Evolutionary conservation across 805 yeast genomes (phyloP).

Genomic region (Barnettozyma salicaria): DNA sequence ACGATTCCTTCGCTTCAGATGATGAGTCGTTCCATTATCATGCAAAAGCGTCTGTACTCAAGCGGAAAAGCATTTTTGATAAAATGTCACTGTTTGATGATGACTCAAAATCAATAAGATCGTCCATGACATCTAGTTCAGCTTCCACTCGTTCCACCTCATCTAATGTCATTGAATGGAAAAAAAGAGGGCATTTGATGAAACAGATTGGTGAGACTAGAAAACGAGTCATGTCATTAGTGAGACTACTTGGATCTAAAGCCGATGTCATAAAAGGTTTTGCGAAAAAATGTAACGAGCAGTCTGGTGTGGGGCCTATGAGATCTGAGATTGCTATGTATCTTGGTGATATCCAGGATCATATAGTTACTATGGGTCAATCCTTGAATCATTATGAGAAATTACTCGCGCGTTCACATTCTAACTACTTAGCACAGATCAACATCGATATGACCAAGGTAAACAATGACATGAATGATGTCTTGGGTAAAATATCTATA

Average conservation of each 20-base stretch:
- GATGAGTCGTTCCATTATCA: slow-evolving; percentile 19
- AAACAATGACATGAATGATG: slow-evolving; percentile 95
- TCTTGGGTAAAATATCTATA: slow-evolving; percentile 85
- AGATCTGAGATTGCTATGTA: slow-evolving; percentile 63
- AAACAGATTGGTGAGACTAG: slow-evolving; percentile 93
- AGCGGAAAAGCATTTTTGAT: slow-evolving; percentile 15
- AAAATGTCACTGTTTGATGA: slow-evolving; percentile 16
- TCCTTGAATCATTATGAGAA: slow-evolving; percentile 92
- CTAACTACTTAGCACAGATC: slow-evolving; percentile 92
- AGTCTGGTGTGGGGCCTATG: slow-evolving; percentile 65
- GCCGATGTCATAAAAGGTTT: slow-evolving; percentile 98
- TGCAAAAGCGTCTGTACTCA: slow-evolving; percentile 5
- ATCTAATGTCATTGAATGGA: slow-evolving; percentile 63
- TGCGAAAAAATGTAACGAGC: slow-evolving; percentile 84
- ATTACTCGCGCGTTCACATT: slow-evolving; percentile 87
- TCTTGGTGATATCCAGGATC: slow-evolving; percentile 15
- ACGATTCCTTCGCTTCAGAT: slow-evolving; percentile 30
- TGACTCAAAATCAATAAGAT: slow-evolving; percentile 20
- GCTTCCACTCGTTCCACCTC: slow-evolving; percentile 30
- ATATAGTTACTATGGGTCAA: slow-evolving; percentile 89
- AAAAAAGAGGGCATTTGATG: slow-evolving; percentile 89
- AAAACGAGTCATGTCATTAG: slow-evolving; percentile 85
- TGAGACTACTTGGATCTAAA: slow-evolving; percentile 80
- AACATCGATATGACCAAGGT: slow-evolving; percentile 97
- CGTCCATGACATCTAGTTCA: slow-evolving; percentile 25